Evolutionary conservation across 1,139 yeast genomes (phyloP), one percentile per base, ranked within the genome.

Genomic region (Taphrina deformans): DNA sequence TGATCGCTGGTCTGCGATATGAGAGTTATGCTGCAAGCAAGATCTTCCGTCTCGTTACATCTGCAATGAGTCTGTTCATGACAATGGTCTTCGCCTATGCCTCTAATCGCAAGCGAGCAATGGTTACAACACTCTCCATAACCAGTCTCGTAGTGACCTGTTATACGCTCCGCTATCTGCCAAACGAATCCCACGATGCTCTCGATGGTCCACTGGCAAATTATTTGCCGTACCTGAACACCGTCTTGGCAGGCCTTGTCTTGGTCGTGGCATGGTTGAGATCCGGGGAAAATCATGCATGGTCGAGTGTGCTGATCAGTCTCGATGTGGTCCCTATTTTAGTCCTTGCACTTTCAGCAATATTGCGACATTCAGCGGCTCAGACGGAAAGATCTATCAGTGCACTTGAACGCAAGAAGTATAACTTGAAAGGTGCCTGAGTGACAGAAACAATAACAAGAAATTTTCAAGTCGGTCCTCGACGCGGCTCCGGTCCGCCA

Each of bases 141-240:
- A 41, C 48, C 29, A 59, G 63, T 35, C 56, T 59, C 2, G 56
- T 40, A 12, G 14, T 59, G 35, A 59, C 63, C 12, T 31, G 50
- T 7, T 56, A 18, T 33, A 56, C 35, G 7, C 45, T 56, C 14
- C 26, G 12, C 10, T 44, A 41, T 21, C 45, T 58, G 31, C 27
- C 61, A 29, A 44, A 18, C 40, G 51, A 26, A 1, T 10, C 38
- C 3, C 2, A n/a, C 35, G 40, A 12, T 14, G 24, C 27, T 10
- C 6, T 38, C 21, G 38, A 35, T n/a, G 26, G 51, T 1, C 63
- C 63, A 5, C 40, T 59, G 41, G 38, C 63, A 14, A 27, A 31
- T 5, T 59, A 29, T 10, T 16, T 44, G n/a, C 46, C 51, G 5
- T n/a, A 7, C 12, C 18, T 50, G 27, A 59, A 59, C 21, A 50